These are phyloP conservation scores for Croton setiger DNA, from an alignment of 441 rosid genomes.

Conservation along the genomic window DNA sequence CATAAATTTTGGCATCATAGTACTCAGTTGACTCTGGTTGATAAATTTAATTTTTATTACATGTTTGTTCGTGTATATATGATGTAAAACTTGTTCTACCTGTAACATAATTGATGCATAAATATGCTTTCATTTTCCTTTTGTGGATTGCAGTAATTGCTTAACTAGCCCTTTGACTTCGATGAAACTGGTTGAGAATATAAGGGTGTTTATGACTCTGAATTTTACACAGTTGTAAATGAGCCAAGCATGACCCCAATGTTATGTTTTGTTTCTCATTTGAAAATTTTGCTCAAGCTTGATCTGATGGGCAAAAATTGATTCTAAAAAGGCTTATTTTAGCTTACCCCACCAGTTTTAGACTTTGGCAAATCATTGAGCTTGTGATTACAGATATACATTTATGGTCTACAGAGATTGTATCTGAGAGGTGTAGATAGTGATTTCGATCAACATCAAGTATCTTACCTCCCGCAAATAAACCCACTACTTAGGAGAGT, in stretches of 20 bases:
- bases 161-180: neutral
- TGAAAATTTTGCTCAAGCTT: conserved; percentile 7
- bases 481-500: neutral
- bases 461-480: conserved; percentile 1
- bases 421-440: neutral
- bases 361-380: neutral
- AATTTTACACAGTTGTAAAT: neutral
- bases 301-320: neutral
- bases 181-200: neutral
- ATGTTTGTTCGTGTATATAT: no score
- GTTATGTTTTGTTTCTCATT: conserved; percentile 7
- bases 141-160: neutral
- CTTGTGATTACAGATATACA: neutral
- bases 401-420: neutral
- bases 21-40: conserved; percentile 2
- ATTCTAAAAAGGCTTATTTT: conserved; percentile 1
- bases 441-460: neutral
- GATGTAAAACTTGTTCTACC: no score
- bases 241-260: conserved; percentile 1
- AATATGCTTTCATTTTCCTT: neutral
- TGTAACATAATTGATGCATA: neutral
- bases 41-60: neutral
- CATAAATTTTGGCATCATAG: neutral
- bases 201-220: neutral
- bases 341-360: neutral